Percentiles rank a stretch among this genome's conserved stretches.
phyloP scores from a whole-genome alignment of 1,284 basidiomycete species.

The Serendipita sp. region DNA sequence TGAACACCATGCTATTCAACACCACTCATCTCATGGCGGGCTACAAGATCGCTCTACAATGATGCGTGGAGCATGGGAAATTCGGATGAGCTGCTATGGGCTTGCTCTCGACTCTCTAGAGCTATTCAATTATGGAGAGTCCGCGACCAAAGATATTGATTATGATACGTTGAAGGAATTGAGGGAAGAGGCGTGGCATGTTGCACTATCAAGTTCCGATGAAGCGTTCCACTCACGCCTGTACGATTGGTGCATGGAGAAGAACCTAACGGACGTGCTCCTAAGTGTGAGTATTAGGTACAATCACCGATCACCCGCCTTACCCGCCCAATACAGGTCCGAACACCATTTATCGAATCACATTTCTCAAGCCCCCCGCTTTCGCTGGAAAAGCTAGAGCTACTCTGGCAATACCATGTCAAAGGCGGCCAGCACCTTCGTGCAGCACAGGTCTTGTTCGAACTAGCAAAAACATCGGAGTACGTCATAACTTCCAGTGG shows the following conservation, averaged over 20 bases:
- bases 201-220: slow-evolving; percentile 75
- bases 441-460: slow-evolving; percentile 78
- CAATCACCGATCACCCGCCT: slow-evolving; percentile 1
- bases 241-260: slow-evolving; percentile 84
- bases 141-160: slow-evolving; percentile 22
- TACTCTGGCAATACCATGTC: slow-evolving; percentile 95
- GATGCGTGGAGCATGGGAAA: slow-evolving; percentile 40
- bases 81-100: slow-evolving; percentile 65
- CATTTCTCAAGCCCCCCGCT: slow-evolving; percentile 76
- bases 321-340: slow-evolving; percentile 37
- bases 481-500: slow-evolving; percentile 26
- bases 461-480: slow-evolving; percentile 77
- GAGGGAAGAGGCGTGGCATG: slow-evolving; percentile 23
- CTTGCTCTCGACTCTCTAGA: slow-evolving; percentile 70
- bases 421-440: slow-evolving; percentile 73
- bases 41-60: not conserved
- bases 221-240: slow-evolving; percentile 88
- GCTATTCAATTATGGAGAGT: slow-evolving; percentile 51
- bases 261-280: slow-evolving; percentile 73
- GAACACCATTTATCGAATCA: slow-evolving; percentile 72
- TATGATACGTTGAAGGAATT: slow-evolving; percentile 21
- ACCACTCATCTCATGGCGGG: not conserved
- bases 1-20: not conserved
- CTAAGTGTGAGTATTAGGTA: slow-evolving; percentile 52
- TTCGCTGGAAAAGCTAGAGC: slow-evolving; percentile 69